Evolutionary conservation across 768 basidiomycete genomes (phyloP).

Genomic region (Leccinum aurantiacum): DNA sequence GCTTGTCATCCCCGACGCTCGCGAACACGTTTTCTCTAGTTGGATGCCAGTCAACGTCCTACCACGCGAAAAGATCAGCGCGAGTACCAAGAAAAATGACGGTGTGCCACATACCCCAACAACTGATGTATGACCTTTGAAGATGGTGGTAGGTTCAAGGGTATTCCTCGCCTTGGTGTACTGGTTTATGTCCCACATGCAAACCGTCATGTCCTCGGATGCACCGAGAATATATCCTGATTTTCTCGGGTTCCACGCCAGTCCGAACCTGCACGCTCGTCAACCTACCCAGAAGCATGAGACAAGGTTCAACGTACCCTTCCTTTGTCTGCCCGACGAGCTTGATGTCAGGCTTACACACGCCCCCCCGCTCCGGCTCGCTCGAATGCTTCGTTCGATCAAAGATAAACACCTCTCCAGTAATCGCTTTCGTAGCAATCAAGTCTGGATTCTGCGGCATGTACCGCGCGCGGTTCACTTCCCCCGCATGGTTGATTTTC

Average conservation of each 20-base stretch:
- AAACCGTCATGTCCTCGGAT: slow-evolving; percentile 95
- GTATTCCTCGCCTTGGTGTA: slow-evolving; percentile 77
- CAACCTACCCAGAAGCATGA: slow-evolving; percentile 4
- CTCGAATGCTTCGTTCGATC: slow-evolving; percentile 96
- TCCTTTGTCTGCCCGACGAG: slow-evolving; percentile 90
- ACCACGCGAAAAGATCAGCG: slow-evolving; percentile 3
- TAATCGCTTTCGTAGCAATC: slow-evolving; percentile 91
- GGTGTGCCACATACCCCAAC: slow-evolving; percentile 69
- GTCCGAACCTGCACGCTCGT: slow-evolving; percentile 71
- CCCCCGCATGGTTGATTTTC: slow-evolving; percentile 91
- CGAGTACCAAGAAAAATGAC: not conserved
- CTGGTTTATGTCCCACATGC: slow-evolving; percentile 93
- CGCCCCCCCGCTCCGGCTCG: slow-evolving; percentile 82
- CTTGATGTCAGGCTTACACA: slow-evolving; percentile 87
- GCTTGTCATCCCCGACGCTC: slow-evolving; percentile 94
- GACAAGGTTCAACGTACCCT: slow-evolving; percentile 58
- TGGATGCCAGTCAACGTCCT: slow-evolving; percentile 98
- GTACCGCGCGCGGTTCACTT: slow-evolving; percentile 96
- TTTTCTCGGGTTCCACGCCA: slow-evolving; percentile 89
- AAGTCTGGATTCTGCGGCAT: slow-evolving; percentile 99
- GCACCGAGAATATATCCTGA: slow-evolving; percentile 85
- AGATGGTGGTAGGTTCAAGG: slow-evolving; percentile 83
- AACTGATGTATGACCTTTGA: slow-evolving; percentile 85
- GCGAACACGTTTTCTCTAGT: slow-evolving; percentile 82
- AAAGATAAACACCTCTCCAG: slow-evolving; percentile 91